Evolutionary conservation across 2,329 filamentous ascomycete species (phyloP), one percentile per base, ranked within the genome.

Genomic region (Hypoxylon sp.): DNA sequence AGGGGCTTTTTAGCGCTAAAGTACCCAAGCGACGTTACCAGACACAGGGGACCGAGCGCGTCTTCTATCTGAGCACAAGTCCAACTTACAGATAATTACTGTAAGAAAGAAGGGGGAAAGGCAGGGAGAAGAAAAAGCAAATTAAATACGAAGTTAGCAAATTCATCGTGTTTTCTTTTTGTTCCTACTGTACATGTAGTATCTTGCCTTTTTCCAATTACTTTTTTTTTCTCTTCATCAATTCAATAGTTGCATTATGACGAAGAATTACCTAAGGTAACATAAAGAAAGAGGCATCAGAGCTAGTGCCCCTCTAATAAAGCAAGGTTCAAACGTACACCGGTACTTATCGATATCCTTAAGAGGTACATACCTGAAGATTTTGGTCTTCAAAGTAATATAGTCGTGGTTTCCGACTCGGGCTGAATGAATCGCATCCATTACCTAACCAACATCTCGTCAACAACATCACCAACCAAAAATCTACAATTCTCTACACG

Each of bases 11-110:
- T 51, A 62, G 50, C 63, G 64, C 64, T 65, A 65, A 57, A 51
- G 66, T 54, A 50, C 37, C 37, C 24, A 26, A 57, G 24, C 48
- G 52, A 48, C 59, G 14, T 51, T 51, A 54, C 37, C 48, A 66
- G 53, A 24, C 53, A 54, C 22, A 42, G 58, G 48, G 65, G 61
- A 47, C 61, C 61, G 68, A 66, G 68, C 65, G 65, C 33, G 58
- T 63, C 31, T 62, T 57, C 24, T 57, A 46, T 62, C 61, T 61
- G 57, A 64, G 47, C 50, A 33, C 53, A 29, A 48, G 31, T 50
- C 22, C 22, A 53, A 55, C 31, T 61, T 31, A 17, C 17, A 17
- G 60, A 17, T 46, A 59, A 37, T 22, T 22, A 22, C 19, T 22
- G 19, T 22, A 63, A 48, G 29, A 33, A 29, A 19, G 31, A 47